These are phyloP conservation scores for Cokeromyces recurvatus DNA, from an alignment of 371 early-diverging fungal genomes.

Conservation along the genomic window DNA sequence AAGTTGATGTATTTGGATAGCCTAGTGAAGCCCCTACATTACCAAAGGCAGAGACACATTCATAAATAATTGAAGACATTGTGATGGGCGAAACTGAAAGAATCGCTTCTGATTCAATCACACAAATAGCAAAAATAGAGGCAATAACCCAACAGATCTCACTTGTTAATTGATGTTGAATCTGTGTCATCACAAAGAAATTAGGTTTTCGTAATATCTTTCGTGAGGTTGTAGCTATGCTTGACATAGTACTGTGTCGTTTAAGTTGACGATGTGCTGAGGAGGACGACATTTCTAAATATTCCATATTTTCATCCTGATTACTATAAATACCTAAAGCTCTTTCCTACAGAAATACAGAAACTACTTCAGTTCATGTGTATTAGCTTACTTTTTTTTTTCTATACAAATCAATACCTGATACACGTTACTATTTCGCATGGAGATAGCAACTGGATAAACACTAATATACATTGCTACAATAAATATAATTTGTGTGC, in stretches of 20 bases:
- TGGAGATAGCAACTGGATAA: conserved; percentile 37
- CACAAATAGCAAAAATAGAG: conserved; percentile 31
- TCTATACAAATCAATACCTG: conserved; percentile 14
- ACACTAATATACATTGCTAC: conserved; percentile 37
- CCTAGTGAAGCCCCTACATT: conserved; percentile 42
- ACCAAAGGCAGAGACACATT: conserved; percentile 47
- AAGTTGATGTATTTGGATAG: conserved; percentile 29
- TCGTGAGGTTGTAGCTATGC: conserved; percentile 31
- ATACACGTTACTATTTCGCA: conserved; percentile 36
- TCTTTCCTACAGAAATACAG: conserved; percentile 27
- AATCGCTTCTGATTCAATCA: conserved; percentile 27
- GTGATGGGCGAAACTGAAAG: conserved; percentile 38
- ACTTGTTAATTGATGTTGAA: conserved; percentile 43
- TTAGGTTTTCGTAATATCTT: conserved; percentile 35
- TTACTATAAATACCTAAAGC: conserved; percentile 42
- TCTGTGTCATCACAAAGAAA: conserved; percentile 44
- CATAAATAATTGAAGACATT: conserved; percentile 35
- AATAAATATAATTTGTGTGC: conserved; percentile 25
- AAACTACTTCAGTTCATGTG: no score
- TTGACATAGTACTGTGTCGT: conserved; percentile 31
- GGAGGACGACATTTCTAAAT: neutral
- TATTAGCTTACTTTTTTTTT: neutral
- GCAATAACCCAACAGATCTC: conserved; percentile 46
- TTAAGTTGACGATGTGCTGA: conserved; percentile 23
- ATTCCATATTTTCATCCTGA: conserved; percentile 14